A percentile compares a stretch with the other conserved stretches of the same genome.
phyloP scores from a whole-genome alignment of 805 yeast species.

The Lachancea sp. region DNA sequence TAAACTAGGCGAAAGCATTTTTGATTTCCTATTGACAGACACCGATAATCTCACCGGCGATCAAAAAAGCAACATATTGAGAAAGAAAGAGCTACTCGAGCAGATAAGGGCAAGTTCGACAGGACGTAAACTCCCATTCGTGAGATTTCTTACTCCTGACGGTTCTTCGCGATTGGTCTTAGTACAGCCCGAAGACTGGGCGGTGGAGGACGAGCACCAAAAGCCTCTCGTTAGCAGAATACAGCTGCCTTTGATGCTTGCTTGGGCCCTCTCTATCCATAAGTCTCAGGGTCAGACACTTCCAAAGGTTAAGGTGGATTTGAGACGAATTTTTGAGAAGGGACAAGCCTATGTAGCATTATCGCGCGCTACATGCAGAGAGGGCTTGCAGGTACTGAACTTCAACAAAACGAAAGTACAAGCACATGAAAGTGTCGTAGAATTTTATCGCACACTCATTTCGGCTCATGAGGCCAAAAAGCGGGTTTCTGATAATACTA shows the following conservation, averaged over 20 bases:
- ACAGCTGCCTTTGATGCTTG: constrained; percentile 84
- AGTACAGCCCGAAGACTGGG: constrained; percentile 79
- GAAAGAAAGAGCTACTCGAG: constrained; percentile 43
- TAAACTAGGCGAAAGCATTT: constrained; percentile 40
- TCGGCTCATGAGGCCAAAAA: constrained; percentile 28
- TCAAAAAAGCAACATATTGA: constrained; percentile 32
- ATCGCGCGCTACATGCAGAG: constrained; percentile 79
- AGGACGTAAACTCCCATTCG: constrained; percentile 60
- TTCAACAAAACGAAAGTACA: constrained; percentile 58
- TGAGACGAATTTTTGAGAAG: constrained; percentile 68
- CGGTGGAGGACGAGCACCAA: constrained; percentile 66
- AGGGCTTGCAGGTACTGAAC: constrained; percentile 75
- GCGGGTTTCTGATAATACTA: constrained; percentile 4
- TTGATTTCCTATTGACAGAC: constrained; percentile 39
- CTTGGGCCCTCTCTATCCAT: constrained; percentile 95
- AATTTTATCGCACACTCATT: constrained; percentile 53
- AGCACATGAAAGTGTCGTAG: constrained; percentile 64
- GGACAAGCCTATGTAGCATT: constrained; percentile 97
- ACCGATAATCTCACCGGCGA: constrained; percentile 23
- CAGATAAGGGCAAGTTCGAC: constrained; percentile 39
- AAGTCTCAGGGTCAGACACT: constrained; percentile 93
- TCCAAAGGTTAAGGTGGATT: constrained; percentile 68
- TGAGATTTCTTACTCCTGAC: constrained; percentile 65
- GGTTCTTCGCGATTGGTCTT: constrained; percentile 68
- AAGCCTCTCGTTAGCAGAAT: constrained; percentile 60